Conservation (phyloP, 495 filamentous ascomycete genomes). For the Astrothelium subdiscretum region DNA sequence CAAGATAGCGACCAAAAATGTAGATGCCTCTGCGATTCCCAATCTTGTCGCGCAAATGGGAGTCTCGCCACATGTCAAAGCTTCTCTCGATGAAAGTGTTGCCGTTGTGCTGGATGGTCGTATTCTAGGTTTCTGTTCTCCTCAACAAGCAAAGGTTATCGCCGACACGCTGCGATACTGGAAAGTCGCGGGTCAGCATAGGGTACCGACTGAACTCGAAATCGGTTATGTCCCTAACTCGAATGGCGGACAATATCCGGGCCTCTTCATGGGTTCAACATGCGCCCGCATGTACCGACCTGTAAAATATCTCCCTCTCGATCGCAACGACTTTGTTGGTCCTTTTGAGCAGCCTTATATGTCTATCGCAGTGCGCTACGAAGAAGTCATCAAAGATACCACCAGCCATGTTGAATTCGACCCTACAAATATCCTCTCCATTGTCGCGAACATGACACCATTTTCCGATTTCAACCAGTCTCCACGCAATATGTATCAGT, state of each 20-base stretch:
- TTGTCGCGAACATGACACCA: slow-evolving; percentile 95
- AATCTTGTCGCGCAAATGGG: slow-evolving; percentile 64
- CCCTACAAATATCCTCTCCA: slow-evolving; percentile 94
- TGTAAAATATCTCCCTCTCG: slow-evolving; percentile 80
- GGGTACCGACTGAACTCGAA: slow-evolving; percentile 74
- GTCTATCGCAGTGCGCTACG: slow-evolving; percentile 82
- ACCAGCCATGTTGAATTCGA: slow-evolving; percentile 91
- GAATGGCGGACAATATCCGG: slow-evolving; percentile 83
- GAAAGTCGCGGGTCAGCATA: slow-evolving; percentile 88
- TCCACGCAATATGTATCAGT: slow-evolving; percentile 98
- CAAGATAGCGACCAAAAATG: slow-evolving; percentile 60
- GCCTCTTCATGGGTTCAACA: slow-evolving; percentile 84
- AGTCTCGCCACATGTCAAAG: slow-evolving; percentile 56
- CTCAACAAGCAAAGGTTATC: slow-evolving; percentile 64
- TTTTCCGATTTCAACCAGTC: slow-evolving; percentile 99
- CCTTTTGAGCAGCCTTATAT: slow-evolving; percentile 96
- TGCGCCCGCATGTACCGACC: slow-evolving; percentile 79
- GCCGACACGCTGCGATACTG: slow-evolving; percentile 78
- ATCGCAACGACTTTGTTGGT: slow-evolving; percentile 75
- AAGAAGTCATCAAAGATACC: slow-evolving; percentile 72
- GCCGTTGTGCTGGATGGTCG: slow-evolving; percentile 81
- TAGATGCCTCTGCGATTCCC: slow-evolving; percentile 63
- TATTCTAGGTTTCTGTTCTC: slow-evolving; percentile 81
- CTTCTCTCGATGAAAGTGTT: slow-evolving; percentile 66
- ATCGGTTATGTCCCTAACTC: slow-evolving; percentile 84